Percentiles rank a stretch among this genome's conserved stretches.
phyloP scores from a whole-genome alignment of 371 early-diverging fungal genomes.

The Syncephalis plumigaleata region DNA sequence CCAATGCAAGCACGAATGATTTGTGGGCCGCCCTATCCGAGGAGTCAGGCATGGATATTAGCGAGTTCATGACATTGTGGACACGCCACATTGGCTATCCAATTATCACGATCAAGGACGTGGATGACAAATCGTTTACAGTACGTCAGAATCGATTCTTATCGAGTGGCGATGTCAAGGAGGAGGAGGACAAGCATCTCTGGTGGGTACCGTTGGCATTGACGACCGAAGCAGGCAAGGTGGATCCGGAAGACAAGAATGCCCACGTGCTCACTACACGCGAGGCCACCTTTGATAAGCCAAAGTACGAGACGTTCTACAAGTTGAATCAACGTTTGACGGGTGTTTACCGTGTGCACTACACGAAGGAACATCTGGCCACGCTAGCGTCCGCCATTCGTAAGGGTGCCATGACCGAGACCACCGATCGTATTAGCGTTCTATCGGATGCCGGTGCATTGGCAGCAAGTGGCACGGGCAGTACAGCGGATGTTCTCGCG shows the following conservation, averaged over 20 bases:
- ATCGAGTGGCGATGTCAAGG: conserved; percentile 46
- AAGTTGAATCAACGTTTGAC: conserved; percentile 42
- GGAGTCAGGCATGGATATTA: conserved; percentile 51
- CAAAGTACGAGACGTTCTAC: conserved; percentile 15
- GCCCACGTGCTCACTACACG: conserved; percentile 14
- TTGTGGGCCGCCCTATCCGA: conserved; percentile 66
- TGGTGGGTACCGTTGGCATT: conserved; percentile 66
- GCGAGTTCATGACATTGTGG: conserved; percentile 74
- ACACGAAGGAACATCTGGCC: conserved; percentile 21
- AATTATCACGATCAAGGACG: conserved; percentile 39
- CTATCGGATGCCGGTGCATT: conserved; percentile 42
- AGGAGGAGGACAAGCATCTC: conserved; percentile 37
- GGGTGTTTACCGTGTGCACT: conserved; percentile 49
- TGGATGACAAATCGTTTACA: conserved; percentile 17
- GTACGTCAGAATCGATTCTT: conserved; percentile 60
- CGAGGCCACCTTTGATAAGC: conserved; percentile 11
- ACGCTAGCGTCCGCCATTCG: conserved; percentile 22
- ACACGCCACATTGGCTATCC: conserved; percentile 77
- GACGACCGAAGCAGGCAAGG: conserved; percentile 4
- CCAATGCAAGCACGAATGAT: conserved; percentile 71
- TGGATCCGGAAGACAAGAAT: conserved; percentile 11
- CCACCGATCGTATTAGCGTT: conserved; percentile 39
- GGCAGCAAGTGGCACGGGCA: conserved; percentile 33
- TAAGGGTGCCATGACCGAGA: conserved; percentile 13
- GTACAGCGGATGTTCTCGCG: conserved; percentile 30